phyloP scores from a whole-genome alignment of 2,329 filamentous ascomycete genomes.

The Paecilomyces fulvus region DNA sequence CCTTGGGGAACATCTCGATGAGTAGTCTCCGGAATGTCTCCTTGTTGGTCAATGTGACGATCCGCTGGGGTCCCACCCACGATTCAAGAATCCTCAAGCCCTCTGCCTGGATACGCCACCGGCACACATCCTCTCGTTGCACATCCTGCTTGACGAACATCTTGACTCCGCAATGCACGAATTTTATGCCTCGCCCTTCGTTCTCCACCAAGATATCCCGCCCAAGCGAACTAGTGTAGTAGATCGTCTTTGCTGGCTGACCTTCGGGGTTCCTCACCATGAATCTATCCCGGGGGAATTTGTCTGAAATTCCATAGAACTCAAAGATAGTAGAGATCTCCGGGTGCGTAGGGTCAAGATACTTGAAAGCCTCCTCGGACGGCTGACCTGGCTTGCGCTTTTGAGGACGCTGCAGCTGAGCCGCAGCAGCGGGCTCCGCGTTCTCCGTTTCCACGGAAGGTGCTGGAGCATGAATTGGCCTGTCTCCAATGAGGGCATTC shows the following conservation, averaged over 20 bases:
- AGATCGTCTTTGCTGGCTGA: conserved; percentile 85
- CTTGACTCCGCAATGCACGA: conserved; percentile 93
- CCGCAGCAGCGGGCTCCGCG: conserved; percentile 14
- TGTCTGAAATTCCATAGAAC: conserved; percentile 76
- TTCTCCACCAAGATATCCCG: conserved; percentile 80
- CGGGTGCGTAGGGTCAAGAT: conserved; percentile 60
- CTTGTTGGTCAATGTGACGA: conserved; percentile 66
- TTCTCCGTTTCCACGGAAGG: conserved; percentile 15
- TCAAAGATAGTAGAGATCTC: conserved; percentile 68
- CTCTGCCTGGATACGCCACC: conserved; percentile 93
- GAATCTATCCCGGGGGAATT: conserved; percentile 84
- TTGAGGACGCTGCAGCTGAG: conserved; percentile 14
- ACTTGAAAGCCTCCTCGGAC: conserved; percentile 91
- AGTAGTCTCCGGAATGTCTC: conserved; percentile 74
- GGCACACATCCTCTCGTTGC: conserved; percentile 74
- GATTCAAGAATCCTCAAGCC: conserved; percentile 85
- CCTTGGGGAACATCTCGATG: conserved; percentile 93
- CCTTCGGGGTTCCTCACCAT: conserved; percentile 92
- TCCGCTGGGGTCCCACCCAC: conserved; percentile 72
- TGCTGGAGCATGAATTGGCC: conserved; percentile 25
- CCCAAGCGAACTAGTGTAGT: conserved; percentile 82
- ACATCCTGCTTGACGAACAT: conserved; percentile 99
- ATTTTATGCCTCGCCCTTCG: conserved; percentile 84
- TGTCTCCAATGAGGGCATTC: conserved; percentile 30
- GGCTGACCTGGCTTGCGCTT: conserved; percentile 39